Evolutionary conservation across 805 yeast species (phyloP).

Genomic region (Lipomyces sp.): DNA sequence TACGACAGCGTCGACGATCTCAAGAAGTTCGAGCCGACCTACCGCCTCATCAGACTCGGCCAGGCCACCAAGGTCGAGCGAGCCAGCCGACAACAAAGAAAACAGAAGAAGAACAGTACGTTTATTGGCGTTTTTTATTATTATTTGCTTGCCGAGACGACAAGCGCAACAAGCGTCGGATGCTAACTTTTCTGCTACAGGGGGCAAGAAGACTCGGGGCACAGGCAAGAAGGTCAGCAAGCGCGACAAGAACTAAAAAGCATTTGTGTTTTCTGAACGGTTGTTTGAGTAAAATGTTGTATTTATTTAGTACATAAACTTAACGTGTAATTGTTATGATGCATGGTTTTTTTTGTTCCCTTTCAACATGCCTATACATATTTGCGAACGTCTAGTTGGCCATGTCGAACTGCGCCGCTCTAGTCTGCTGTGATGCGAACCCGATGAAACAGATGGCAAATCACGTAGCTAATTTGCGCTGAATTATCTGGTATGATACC

Average conservation of each 20-base stretch:
- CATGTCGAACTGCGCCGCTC: no score
- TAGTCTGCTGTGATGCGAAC: no score
- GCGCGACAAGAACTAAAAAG: slow-evolving; percentile 32
- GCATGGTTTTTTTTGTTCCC: not conserved
- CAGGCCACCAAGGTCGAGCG: slow-evolving; percentile 93
- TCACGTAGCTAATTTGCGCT: no score
- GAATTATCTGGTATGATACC: no score
- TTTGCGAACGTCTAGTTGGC: no score
- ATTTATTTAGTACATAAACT: slow-evolving; percentile 3
- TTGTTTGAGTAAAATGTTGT: slow-evolving; percentile 10
- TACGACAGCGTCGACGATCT: slow-evolving; percentile 98
- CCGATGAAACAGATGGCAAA: no score
- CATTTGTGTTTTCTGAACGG: slow-evolving; percentile 10
- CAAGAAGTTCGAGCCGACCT: slow-evolving; percentile 97
- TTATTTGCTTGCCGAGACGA: slow-evolving; percentile 28
- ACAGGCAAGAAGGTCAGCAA: slow-evolving; percentile 94
- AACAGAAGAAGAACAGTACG: slow-evolving; percentile 95
- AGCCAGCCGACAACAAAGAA: slow-evolving; percentile 99
- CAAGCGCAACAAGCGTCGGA: not conserved
- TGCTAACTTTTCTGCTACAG: slow-evolving; percentile 11
- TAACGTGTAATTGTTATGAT: not conserved
- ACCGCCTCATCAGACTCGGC: slow-evolving; percentile 99
- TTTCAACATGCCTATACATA: not conserved
- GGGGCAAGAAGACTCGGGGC: slow-evolving; percentile 95
- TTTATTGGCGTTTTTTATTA: not conserved